Base-by-base conservation (phyloP, 2,329 filamentous ascomycete species). In the Diaporthe vexans region DNA sequence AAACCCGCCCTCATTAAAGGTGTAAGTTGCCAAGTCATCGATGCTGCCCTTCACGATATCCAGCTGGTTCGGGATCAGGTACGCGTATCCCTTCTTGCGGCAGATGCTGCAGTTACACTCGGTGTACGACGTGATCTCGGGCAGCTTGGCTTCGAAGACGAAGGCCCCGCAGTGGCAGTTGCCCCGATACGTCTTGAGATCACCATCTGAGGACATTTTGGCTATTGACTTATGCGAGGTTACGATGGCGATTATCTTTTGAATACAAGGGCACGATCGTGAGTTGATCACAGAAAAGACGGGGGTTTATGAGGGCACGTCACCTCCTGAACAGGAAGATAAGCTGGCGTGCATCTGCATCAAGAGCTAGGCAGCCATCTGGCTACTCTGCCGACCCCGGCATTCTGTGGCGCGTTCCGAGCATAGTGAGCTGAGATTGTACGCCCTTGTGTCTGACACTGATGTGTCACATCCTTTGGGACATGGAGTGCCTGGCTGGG, bases 81-180 rank as follows among this genome's bases (percentile, higher is more conserved):
- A 87, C 51, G 87, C 79, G 57, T 86, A 85, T 21, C 82, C 86
- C 79, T 88, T 88, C 77, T 85, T 88, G 78, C 76, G 78, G 80
- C 92, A 93, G 76, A 93, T 89, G 82, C 91, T 93, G 83, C 93
- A 94, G 81, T 92, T 91, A 83, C 93, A 93, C 78, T 89, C 85
- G 6, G 82, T 79, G 8, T 86, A 87, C 6, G 85, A 81, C 78
- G 89, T 90, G 75, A 94, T 86, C 79, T 93, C 89, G 29, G 91
- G 89, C 17, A 91, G 59, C 3, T 83, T 80, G 71, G 85, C 78
- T 78, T 88, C 87, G 79, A 87, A 91, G 76, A 89, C 82, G 76
- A 88, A 89, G 52, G 85, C 83, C 8, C 84, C 86, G 80, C 89
- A 91, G 80, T 91, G 89, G 83, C 89, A 91, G 80, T 88, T 90